A percentile compares a stretch with the other conserved stretches of the same genome.
These are phyloP conservation scores for Cajanus cajan DNA, from an alignment of 306 rosid genomes.

Conservation along the genomic window DNA sequence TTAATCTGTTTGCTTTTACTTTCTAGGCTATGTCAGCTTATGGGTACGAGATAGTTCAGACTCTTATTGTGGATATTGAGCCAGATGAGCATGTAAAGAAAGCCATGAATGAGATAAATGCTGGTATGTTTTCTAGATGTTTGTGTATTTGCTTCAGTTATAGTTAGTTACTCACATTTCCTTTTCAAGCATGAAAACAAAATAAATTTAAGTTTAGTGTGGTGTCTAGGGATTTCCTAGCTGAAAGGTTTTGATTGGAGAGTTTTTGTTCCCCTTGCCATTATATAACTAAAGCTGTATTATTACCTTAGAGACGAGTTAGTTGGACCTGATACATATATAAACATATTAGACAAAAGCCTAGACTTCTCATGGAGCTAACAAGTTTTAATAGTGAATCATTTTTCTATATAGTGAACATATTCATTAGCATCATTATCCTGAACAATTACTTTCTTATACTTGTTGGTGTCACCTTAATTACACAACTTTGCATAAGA, in stretches of 20 bases:
- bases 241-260: neutral
- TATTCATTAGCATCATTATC: neutral
- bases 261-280: neutral
- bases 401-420: neutral
- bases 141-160: neutral
- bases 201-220: neutral
- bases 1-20: neutral
- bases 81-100: slow-evolving; percentile 50
- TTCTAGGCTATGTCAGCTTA: slow-evolving; percentile 81
- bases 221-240: neutral
- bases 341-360: neutral
- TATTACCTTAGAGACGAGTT: neutral
- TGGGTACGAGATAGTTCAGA: neutral
- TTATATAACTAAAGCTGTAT: neutral
- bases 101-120: slow-evolving; percentile 90
- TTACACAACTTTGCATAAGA: neutral
- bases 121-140: slow-evolving; percentile 45
- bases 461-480: neutral
- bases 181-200: neutral
- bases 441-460: neutral
- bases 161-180: neutral
- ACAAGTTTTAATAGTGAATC: neutral
- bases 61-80: neutral
- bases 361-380: neutral
- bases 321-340: neutral